Conservation (phyloP, 1,139 yeast genomes). For the Lodderomyces theae region DNA sequence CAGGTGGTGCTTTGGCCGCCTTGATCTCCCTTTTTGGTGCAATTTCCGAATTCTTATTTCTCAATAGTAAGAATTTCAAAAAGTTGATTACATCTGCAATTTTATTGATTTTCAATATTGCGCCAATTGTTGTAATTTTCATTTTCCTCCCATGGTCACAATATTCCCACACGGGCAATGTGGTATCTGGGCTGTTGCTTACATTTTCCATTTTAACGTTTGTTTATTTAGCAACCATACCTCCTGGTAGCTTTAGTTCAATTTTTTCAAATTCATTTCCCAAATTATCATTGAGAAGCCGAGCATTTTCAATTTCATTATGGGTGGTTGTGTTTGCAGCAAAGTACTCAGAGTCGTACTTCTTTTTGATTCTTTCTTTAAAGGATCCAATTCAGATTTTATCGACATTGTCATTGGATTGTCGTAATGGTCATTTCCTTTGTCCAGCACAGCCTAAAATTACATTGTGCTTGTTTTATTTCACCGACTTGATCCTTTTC, state of each 20-base stretch:
- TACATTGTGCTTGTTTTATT: conserved; percentile 51
- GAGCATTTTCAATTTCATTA: conserved; percentile 55
- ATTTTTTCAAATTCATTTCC: conserved; percentile 47
- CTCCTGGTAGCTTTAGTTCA: conserved; percentile 36
- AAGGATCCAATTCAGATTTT: conserved; percentile 77
- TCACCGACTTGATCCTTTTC: conserved; percentile 71
- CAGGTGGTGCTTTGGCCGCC: conserved; percentile 74
- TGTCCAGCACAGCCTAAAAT: conserved; percentile 63
- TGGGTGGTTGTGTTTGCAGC: conserved; percentile 72
- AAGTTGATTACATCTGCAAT: conserved; percentile 42
- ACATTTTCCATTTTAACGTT: conserved; percentile 59
- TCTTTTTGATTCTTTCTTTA: conserved; percentile 72
- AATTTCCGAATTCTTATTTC: conserved; percentile 58
- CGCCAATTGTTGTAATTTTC: conserved; percentile 64
- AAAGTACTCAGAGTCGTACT: conserved; percentile 77
- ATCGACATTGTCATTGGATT: conserved; percentile 52
- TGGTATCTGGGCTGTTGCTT: conserved; percentile 58
- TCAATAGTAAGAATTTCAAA: conserved; percentile 72
- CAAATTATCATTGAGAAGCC: conserved; percentile 46
- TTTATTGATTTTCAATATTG: conserved; percentile 47
- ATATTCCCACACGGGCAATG: conserved; percentile 47
- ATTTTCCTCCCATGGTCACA: conserved; percentile 51
- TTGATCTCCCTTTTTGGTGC: conserved; percentile 62
- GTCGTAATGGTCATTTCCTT: conserved; percentile 56
- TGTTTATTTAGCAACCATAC: conserved; percentile 52